Conservation (phyloP, 495 filamentous ascomycete species). For the Tuber calosporum region DNA sequence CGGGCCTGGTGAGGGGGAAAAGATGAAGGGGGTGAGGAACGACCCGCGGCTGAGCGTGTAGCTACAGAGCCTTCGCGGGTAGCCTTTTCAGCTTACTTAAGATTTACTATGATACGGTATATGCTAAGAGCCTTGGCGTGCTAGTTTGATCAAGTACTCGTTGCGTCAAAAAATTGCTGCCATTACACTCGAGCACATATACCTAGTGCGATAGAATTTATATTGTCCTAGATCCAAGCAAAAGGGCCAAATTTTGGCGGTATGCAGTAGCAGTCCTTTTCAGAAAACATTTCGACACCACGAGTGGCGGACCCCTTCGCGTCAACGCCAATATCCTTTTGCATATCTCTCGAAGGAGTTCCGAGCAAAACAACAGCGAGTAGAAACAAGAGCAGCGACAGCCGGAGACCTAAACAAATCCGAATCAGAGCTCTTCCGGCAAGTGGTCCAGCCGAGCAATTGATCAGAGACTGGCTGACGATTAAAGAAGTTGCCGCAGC, state of each 20-base stretch:
- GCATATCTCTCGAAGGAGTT: background rate
- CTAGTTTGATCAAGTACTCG: background rate
- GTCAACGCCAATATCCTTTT: background rate
- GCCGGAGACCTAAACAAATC: background rate
- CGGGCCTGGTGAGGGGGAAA: background rate
- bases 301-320: background rate
- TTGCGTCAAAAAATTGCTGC: too few relatives aligned
- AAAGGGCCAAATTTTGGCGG: too few relatives aligned
- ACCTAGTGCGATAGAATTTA: too few relatives aligned
- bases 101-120: too few relatives aligned
- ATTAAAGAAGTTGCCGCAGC: conserved; percentile 14
- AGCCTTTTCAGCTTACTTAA: background rate
- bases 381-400: background rate
- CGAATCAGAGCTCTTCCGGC: background rate
- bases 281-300: too few relatives aligned
- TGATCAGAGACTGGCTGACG: conserved; percentile 11
- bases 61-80: background rate
- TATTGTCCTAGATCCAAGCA: too few relatives aligned
- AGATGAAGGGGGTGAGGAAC: background rate
- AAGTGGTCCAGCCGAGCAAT: background rate
- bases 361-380: background rate
- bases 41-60: background rate
- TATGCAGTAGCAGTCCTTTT: too few relatives aligned
- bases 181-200: too few relatives aligned
- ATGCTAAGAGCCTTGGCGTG: background rate